phyloP scores from a whole-genome alignment of 2,329 filamentous ascomycete genomes.

The Phaeophleospora eucalypticola region DNA sequence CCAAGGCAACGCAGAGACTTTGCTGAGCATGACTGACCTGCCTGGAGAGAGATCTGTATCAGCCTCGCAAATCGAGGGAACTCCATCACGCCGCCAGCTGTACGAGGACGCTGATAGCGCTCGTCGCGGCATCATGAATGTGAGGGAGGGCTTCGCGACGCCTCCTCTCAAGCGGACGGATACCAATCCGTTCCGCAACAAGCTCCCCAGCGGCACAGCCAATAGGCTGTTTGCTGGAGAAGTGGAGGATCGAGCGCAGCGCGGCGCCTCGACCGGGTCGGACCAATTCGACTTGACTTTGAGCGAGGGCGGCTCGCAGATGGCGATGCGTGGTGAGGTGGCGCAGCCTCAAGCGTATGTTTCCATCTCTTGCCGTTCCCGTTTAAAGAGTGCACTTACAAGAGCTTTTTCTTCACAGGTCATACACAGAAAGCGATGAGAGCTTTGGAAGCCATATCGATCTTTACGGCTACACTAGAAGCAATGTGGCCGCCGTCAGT shows the following conservation, averaged over 20 bases:
- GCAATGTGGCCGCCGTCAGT: neutral
- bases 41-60: constrained; percentile 17
- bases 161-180: constrained; percentile 1
- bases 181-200: constrained; percentile 2
- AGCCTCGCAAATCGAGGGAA: constrained; percentile 13
- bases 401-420: constrained; percentile 30
- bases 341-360: constrained; percentile 32
- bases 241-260: neutral
- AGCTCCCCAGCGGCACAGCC: neutral
- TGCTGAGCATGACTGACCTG: constrained; percentile 8
- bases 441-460: constrained; percentile 26
- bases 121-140: constrained; percentile 27
- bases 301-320: constrained; percentile 22
- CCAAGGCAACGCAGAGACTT: constrained; percentile 8
- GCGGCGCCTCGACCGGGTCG: constrained; percentile 1
- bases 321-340: no score
- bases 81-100: constrained; percentile 21
- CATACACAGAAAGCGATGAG: constrained; percentile 17
- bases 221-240: neutral
- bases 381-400: constrained; percentile 33
- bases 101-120: constrained; percentile 27
- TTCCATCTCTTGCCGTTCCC: constrained; percentile 22
- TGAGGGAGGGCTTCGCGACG: constrained; percentile 10
- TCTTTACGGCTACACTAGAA: constrained; percentile 26
- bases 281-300: constrained; percentile 29